phyloP scores from a whole-genome alignment of 345 rosid species.

The Jatropha curcas region DNA sequence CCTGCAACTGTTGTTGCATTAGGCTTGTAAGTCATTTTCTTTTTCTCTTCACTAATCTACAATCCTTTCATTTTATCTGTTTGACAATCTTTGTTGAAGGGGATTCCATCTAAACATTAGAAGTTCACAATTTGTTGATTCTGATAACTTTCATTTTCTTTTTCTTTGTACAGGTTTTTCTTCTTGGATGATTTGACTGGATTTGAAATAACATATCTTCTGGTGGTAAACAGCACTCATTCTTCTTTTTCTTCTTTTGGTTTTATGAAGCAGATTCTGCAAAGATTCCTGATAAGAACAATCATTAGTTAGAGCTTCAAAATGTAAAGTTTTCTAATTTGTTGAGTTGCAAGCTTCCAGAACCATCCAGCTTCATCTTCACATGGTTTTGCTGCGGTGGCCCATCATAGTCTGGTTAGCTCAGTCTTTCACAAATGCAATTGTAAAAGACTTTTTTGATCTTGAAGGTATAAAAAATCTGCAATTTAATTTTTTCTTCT shows the following conservation, averaged over 20 bases:
- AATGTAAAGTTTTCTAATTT: no score
- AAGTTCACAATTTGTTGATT: background rate
- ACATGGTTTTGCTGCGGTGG: constrained; percentile 98
- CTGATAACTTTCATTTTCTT: background rate
- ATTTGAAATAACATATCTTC: constrained; percentile 78
- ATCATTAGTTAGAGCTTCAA: no score
- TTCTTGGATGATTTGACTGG: constrained; percentile 94
- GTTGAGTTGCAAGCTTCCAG: constrained; percentile 64
- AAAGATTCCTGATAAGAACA: no score
- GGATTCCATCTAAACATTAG: background rate
- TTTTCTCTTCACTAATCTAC: no score
- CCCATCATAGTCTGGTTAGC: constrained; percentile 68
- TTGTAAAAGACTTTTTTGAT: constrained; percentile 75
- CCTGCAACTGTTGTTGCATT: constrained; percentile 88
- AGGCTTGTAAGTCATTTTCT: constrained; percentile 45
- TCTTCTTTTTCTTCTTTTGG: background rate
- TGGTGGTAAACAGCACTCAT: constrained; percentile 61
- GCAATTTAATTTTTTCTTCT: background rate
- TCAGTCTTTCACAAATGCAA: constrained; percentile 61
- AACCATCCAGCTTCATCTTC: constrained; percentile 91
- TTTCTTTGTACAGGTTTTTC: constrained; percentile 60
- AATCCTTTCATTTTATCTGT: background rate
- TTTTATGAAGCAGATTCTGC: background rate
- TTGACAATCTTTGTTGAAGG: background rate
- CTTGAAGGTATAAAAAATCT: constrained; percentile 63